phyloP scores from a whole-genome alignment of 139 green algal genomes.

The Diplosphaera chodatii region DNA sequence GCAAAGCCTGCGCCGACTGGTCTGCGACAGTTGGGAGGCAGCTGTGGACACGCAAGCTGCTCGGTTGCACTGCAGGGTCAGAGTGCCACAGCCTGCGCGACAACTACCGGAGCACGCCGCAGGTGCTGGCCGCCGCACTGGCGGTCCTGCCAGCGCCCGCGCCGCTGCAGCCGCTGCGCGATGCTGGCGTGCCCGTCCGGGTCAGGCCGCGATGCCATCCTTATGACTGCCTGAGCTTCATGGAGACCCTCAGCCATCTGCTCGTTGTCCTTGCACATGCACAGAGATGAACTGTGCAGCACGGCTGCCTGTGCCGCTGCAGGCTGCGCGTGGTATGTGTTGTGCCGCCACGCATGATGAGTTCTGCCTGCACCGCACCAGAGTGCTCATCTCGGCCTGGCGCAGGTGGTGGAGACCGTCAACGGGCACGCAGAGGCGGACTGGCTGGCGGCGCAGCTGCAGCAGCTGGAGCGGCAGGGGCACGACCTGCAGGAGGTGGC shows the following conservation, averaged over 20 bases:
- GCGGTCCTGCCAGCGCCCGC: slow-evolving; percentile 1
- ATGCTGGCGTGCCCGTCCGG: background rate
- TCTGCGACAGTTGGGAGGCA: too few relatives aligned
- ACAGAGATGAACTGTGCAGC: too few relatives aligned
- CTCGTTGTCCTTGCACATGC: background rate
- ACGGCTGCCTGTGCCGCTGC: too few relatives aligned
- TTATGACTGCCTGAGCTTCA: too few relatives aligned
- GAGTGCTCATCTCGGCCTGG: background rate
- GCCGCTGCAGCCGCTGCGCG: background rate
- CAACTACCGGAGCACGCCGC: slow-evolving; percentile 41
- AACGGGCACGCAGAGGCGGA: slow-evolving; percentile 12
- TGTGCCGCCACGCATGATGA: too few relatives aligned
- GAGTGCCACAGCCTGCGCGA: slow-evolving; percentile 21
- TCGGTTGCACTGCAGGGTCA: background rate
- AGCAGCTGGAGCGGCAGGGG: slow-evolving; percentile 1
- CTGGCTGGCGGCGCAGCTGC: background rate
- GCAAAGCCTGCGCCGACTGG: too few relatives aligned
- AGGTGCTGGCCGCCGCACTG: slow-evolving; percentile 37
- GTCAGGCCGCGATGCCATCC: background rate
- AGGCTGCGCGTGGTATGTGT: too few relatives aligned
- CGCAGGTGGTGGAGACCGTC: slow-evolving; percentile 5
- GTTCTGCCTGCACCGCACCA: too few relatives aligned
- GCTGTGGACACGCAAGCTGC: background rate
- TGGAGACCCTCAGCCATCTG: too few relatives aligned
- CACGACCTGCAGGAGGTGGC: slow-evolving; percentile 28